Conservation (phyloP, 306 rosid genomes). For the Cicer yamashitae region DNA sequence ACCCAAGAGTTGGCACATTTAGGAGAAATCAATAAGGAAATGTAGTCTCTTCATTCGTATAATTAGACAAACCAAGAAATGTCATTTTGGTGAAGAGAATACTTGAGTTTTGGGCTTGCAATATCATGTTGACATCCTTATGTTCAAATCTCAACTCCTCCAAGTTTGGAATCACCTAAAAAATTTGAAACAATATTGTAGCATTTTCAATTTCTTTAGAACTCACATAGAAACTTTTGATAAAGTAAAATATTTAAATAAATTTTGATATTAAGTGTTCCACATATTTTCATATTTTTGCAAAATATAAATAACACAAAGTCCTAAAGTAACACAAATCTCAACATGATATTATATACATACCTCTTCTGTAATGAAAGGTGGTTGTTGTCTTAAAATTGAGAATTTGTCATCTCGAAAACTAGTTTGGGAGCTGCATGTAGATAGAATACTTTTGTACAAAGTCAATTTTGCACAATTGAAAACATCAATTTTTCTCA, state of each 20-base stretch:
- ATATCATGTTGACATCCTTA: not conserved
- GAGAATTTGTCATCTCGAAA: not conserved
- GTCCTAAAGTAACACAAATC: too few relatives aligned
- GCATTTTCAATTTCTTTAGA: too few relatives aligned
- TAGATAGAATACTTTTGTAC: not conserved
- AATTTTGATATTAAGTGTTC: too few relatives aligned
- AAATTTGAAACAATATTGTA: too few relatives aligned
- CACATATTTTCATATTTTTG: too few relatives aligned
- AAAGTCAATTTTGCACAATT: not conserved
- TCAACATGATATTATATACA: too few relatives aligned
- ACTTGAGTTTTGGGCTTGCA: not conserved
- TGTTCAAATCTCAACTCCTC: not conserved
- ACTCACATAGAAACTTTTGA: too few relatives aligned
- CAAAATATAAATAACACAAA: too few relatives aligned
- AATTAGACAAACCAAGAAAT: not conserved
- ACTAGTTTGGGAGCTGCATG: not conserved
- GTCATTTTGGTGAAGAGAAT: not conserved
- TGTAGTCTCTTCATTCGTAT: not conserved
- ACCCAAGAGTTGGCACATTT: not conserved
- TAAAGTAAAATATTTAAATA: too few relatives aligned
- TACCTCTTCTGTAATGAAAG: not conserved
- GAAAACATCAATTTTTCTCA: not conserved
- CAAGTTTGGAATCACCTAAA: not conserved
- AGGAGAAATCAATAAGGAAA: not conserved
- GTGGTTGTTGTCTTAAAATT: too few relatives aligned